Evolutionary conservation across 1,284 basidiomycete species (phyloP).

Genomic region (Cystobasidium slooffiae): DNA sequence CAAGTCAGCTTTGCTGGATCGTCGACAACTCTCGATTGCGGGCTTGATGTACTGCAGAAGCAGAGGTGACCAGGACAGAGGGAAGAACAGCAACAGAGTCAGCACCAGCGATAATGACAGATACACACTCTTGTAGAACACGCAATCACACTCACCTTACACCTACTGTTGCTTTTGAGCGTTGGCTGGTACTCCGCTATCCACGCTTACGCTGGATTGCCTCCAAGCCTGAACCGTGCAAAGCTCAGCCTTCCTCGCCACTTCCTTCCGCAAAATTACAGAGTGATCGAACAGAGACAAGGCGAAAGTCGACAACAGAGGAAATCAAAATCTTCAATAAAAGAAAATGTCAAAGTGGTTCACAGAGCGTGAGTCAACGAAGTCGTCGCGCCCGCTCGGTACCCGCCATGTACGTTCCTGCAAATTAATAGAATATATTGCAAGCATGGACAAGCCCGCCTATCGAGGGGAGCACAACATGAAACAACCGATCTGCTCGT

Average conservation of each 20-base stretch:
- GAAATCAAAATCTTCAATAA: not conserved
- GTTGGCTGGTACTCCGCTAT: conserved; percentile 17
- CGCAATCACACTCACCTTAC: conserved; percentile 23
- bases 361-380: no score
- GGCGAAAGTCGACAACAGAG: not conserved
- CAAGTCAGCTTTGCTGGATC: conserved; percentile 4
- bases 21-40: conserved; percentile 25
- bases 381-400: no score
- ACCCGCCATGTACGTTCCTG: no score
- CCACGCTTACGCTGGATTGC: not conserved
- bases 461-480: not conserved
- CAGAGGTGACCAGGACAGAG: not conserved
- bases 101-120: not conserved
- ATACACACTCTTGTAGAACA: not conserved
- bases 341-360: not conserved
- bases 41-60: conserved; percentile 10
- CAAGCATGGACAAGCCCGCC: conserved; percentile 3
- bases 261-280: no score
- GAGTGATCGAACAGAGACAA: not conserved
- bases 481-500: not conserved
- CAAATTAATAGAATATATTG: no score
- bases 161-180: conserved; percentile 24
- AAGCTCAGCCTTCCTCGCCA: conserved; percentile 4
- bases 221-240: not conserved
- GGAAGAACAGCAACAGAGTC: conserved; percentile 8